A percentile compares a stretch with the other conserved stretches of the same genome.
Evolutionary conservation across 257 asterid species (phyloP).

Genomic region (Coffea canephora): DNA sequence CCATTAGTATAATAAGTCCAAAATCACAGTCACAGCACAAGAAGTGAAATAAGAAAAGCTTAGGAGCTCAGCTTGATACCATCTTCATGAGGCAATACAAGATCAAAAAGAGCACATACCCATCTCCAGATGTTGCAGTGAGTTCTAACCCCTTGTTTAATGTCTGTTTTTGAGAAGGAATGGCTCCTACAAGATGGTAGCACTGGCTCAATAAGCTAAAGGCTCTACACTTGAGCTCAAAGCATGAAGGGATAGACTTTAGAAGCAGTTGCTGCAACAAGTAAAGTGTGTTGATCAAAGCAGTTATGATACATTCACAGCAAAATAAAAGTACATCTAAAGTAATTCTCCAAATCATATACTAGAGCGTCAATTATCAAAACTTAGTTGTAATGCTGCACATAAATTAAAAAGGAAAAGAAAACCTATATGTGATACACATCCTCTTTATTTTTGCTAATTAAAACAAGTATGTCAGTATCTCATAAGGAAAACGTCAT

Average conservation of each 20-base stretch:
- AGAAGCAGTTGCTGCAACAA: conserved; percentile 89
- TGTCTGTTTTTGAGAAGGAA: conserved; percentile 89
- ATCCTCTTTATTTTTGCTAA: background rate
- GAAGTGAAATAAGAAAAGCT: background rate
- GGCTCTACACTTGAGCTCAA: conserved; percentile 96
- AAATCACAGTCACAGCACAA: background rate
- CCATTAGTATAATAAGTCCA: background rate
- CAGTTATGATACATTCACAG: background rate
- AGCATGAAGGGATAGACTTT: conserved; percentile 95
- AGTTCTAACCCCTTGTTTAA: conserved; percentile 84
- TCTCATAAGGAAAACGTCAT: background rate
- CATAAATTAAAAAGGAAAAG: background rate
- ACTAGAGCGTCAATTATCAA: background rate
- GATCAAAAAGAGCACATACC: conserved; percentile 50
- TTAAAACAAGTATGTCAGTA: background rate
- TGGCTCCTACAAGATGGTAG: conserved; percentile 98
- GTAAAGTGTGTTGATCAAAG: conserved; percentile 24
- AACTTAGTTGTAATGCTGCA: background rate
- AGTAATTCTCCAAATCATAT: background rate
- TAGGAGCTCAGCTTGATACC: background rate
- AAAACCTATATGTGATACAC: background rate
- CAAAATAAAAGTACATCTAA: background rate
- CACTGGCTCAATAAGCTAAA: conserved; percentile 94
- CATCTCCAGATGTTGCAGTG: conserved; percentile 78
- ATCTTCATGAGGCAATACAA: background rate